Evolutionary conservation across 805 yeast species (phyloP), one percentile per base, ranked within the genome.

Genomic region (Nakazawaea peltata): DNA sequence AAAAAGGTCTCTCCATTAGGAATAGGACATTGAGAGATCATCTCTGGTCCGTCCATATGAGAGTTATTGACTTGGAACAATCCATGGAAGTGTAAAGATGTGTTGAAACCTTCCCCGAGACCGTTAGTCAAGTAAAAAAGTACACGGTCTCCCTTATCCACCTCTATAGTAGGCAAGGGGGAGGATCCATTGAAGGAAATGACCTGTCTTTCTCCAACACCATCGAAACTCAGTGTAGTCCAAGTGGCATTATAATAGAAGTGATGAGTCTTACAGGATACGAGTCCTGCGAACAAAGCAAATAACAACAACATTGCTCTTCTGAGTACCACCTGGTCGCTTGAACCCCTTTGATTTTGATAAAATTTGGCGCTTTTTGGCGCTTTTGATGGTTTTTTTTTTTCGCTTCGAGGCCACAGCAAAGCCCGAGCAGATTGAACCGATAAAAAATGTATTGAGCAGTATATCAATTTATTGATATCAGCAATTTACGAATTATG

Each of bases 31-130:
- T 82, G 90, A 4, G 87, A 77, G 10, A 82, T 79, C 69, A 71
- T 70, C 49, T 76, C 78, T 2, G 92, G 87, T 10, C 94, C 94
- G 53, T 82, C 94, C 85, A 78, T 79, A 32, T 62, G 64, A 44
- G 53, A 56, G 6, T 76, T 54, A 3, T 80, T 79, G 41, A 69
- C 68, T 61, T 77, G 84, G 54, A 77, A 74, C 47, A 82, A 50
- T 4, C 94, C 94, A 51, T 82, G 94, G 71, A 82, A 80, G 60
- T 82, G 94, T 43, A 82, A 57, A 2, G 87, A 66, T 13, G 92
- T 81, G 45, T 65, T 61, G 9, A 44, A 33, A 39, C 51, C 46
- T 46, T 68, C 67, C n/a, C n/a, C n/a, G 31, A 82, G 65, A 1
- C 79, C 83, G 44, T 82, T 82, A 21, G 69, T 75, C 48, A 82